Conservation (phyloP, 2,329 filamentous ascomycete genomes). For the Penicillium sp. region DNA sequence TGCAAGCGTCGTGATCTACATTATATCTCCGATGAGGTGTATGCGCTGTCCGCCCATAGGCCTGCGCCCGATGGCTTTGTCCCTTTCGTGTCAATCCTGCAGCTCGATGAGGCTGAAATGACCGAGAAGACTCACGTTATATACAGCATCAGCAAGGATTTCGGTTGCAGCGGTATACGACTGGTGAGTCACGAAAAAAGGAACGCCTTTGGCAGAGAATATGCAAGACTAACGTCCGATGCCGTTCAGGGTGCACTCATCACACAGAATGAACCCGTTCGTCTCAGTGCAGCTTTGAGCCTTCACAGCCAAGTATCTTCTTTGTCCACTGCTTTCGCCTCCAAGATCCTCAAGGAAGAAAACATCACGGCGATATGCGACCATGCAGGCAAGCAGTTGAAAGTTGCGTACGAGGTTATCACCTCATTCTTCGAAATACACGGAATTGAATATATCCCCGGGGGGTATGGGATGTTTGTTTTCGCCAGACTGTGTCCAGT, state of each 20-base stretch:
- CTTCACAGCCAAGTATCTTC: not conserved
- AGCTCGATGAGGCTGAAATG: not conserved
- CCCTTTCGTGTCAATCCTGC: not conserved
- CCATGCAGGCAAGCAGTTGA: not conserved
- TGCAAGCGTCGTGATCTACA: not conserved
- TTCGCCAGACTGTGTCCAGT: not conserved
- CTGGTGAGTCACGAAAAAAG: not conserved
- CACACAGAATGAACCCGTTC: not conserved
- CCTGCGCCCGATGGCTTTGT: not conserved
- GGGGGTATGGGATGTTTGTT: not conserved
- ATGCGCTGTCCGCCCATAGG: not conserved
- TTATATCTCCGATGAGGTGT: slow-evolving; percentile 8
- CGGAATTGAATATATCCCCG: not conserved
- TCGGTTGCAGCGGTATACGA: not conserved
- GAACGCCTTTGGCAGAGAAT: not conserved
- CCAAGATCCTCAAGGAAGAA: not conserved
- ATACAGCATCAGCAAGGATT: slow-evolving; percentile 7
- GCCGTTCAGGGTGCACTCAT: not conserved
- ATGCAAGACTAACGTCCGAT: not conserved
- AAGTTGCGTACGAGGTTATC: not conserved
- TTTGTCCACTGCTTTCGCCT: not conserved
- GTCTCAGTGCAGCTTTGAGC: not conserved
- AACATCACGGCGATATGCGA: not conserved
- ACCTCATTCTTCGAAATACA: not conserved
- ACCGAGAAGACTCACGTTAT: not conserved